A percentile compares a stretch with the other conserved stretches of the same genome.
phyloP scores from a whole-genome alignment of 306 rosid genomes.

The Pyrus bretschneideri region DNA sequence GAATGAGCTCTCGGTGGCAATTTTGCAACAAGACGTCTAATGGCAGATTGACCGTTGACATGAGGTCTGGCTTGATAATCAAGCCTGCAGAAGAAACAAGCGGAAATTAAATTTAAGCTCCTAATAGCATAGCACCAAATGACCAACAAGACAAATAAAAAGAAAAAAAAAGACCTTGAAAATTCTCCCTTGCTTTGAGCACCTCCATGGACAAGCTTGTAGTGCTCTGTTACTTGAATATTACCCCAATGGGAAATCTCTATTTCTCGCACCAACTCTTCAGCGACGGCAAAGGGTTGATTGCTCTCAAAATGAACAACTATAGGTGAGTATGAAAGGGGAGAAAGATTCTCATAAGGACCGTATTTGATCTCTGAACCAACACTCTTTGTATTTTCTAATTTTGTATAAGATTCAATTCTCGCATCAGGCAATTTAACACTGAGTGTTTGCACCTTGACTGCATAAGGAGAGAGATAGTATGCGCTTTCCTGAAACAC shows the following conservation, averaged over 20 bases:
- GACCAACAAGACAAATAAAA: not conserved
- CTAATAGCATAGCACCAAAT: conserved; percentile 15
- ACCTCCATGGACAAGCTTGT: conserved; percentile 75
- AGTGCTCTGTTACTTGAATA: conserved; percentile 88
- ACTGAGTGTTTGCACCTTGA: conserved; percentile 61
- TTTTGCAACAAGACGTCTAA: conserved; percentile 72
- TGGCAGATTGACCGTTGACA: conserved; percentile 74
- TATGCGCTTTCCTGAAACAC: conserved; percentile 75
- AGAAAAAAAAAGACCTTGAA: conserved; percentile 58
- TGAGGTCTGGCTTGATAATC: conserved; percentile 83
- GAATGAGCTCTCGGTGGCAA: conserved; percentile 94
- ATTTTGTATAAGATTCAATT: conserved; percentile 70
- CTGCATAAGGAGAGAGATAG: conserved; percentile 73
- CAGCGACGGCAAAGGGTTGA: conserved; percentile 83
- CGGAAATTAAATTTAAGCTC: conserved; percentile 18
- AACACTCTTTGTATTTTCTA: conserved; percentile 59
- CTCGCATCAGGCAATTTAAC: conserved; percentile 85
- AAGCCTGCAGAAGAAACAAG: conserved; percentile 57
- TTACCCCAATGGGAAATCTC: conserved; percentile 99
- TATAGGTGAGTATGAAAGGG: conserved; percentile 59
- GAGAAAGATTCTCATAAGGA: conserved; percentile 68
- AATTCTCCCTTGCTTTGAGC: conserved; percentile 92
- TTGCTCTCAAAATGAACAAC: conserved; percentile 85
- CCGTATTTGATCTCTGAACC: conserved; percentile 95
- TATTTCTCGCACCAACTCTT: conserved; percentile 75